phyloP scores from a whole-genome alignment of 441 rosid species.

The Eruca vesicaria region DNA sequence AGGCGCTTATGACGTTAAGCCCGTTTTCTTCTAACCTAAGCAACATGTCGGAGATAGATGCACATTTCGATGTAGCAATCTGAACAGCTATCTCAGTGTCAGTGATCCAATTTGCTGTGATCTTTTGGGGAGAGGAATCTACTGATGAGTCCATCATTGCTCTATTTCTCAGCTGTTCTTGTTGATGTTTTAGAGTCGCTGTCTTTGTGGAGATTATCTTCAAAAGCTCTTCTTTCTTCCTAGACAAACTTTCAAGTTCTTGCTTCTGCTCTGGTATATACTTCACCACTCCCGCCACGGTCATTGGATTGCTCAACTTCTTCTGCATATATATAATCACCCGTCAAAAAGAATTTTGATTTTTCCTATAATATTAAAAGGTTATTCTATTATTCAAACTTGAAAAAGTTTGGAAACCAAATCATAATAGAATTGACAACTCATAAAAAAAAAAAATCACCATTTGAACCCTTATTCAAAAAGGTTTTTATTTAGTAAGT shows the following conservation, averaged over 20 bases:
- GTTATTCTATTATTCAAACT: no score
- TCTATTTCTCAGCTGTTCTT: conserved; percentile 14
- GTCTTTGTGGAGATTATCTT: conserved; percentile 21
- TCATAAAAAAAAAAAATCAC: no score
- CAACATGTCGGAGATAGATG: conserved; percentile 26
- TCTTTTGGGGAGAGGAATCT: conserved; percentile 1
- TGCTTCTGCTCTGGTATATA: conserved; percentile 63
- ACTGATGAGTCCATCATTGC: neutral
- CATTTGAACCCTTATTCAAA: no score
- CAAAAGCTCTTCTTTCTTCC: conserved; percentile 45
- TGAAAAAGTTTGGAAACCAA: no score
- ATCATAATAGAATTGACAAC: no score
- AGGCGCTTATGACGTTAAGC: conserved; percentile 17
- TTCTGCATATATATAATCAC: conserved; percentile 33
- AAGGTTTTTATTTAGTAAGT: no score
- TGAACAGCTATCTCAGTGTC: conserved; percentile 34
- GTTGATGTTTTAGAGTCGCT: neutral
- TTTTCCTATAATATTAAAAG: no score
- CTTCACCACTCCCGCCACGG: conserved; percentile 47
- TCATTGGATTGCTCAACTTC: conserved; percentile 61
- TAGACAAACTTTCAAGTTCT: conserved; percentile 40
- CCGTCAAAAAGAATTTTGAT: neutral
- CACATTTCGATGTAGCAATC: conserved; percentile 10
- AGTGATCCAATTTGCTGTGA: conserved; percentile 23
- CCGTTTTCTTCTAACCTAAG: conserved; percentile 32